Evolutionary conservation across 495 filamentous ascomycete genomes (phyloP).

Genomic region (Schizothecium vesticola): DNA sequence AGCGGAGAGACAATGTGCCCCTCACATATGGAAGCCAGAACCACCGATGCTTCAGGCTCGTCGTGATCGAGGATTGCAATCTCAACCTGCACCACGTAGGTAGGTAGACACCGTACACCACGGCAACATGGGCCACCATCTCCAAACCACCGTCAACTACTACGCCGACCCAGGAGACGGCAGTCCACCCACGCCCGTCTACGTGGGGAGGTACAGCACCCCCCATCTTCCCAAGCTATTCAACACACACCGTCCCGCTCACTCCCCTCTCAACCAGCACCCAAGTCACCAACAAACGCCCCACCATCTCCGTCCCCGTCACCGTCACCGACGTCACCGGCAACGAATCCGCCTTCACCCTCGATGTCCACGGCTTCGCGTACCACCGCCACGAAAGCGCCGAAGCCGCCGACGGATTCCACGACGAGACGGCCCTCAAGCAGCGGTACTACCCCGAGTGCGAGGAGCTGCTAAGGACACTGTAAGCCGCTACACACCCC

Average conservation of each 20-base stretch:
- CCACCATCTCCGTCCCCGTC: constrained; percentile 33
- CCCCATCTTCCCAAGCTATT: background rate
- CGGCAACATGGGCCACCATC: constrained; percentile 25
- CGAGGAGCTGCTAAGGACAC: constrained; percentile 50
- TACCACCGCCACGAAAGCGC: constrained; percentile 21
- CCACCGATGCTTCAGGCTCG: background rate
- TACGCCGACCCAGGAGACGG: constrained; percentile 55
- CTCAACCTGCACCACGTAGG: background rate
- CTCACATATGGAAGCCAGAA: background rate
- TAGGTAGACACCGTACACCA: background rate
- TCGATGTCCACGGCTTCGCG: constrained; percentile 38
- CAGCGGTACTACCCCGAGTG: constrained; percentile 58
- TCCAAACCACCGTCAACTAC: constrained; percentile 54
- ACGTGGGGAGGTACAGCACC: constrained; percentile 36
- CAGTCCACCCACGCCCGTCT: constrained; percentile 45
- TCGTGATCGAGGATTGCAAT: background rate
- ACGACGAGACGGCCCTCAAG: constrained; percentile 44
- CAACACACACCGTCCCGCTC: background rate
- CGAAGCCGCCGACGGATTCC: constrained; percentile 5
- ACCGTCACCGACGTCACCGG: constrained; percentile 36
- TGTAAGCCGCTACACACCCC: constrained; percentile 35
- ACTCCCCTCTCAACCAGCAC: background rate
- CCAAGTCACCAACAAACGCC: constrained; percentile 39
- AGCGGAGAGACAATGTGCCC: background rate
- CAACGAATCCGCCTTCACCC: constrained; percentile 26